phyloP scores from a whole-genome alignment of 2,329 filamentous ascomycete genomes.

The Balansia obtecta region DNA sequence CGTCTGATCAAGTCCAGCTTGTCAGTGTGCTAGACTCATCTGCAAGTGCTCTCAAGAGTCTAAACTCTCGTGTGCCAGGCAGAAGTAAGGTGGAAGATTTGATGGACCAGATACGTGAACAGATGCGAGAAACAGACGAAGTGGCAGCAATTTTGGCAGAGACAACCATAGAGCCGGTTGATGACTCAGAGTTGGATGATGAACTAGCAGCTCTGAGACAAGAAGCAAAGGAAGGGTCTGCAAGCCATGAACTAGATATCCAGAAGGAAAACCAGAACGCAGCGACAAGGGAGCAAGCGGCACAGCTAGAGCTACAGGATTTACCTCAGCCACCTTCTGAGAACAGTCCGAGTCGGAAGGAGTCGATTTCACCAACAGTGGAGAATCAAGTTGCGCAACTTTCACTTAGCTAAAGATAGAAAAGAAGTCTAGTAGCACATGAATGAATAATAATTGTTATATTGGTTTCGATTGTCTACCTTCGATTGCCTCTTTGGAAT shows the following conservation, averaged over 20 bases:
- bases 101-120: conserved; percentile 61
- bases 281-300: conserved; percentile 35
- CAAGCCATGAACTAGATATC: conserved; percentile 27
- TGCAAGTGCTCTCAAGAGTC: conserved; percentile 53
- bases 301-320: conserved; percentile 40
- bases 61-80: conserved; percentile 71
- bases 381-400: conserved; percentile 25
- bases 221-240: conserved; percentile 40
- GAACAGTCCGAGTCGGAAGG: conserved; percentile 21
- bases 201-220: conserved; percentile 68
- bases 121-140: conserved; percentile 76
- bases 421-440: not conserved
- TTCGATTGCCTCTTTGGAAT: not conserved
- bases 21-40: conserved; percentile 74
- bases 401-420: conserved; percentile 5
- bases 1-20: conserved; percentile 71
- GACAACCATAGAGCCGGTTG: conserved; percentile 38
- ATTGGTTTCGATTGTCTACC: not conserved
- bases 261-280: conserved; percentile 29
- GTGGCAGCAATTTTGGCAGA: conserved; percentile 67
- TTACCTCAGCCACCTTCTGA: conserved; percentile 27
- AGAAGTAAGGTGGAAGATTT: conserved; percentile 63
- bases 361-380: conserved; percentile 20
- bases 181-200: conserved; percentile 77
- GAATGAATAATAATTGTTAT: not conserved